Evolutionary conservation across 176 grass and related monocot species (phyloP), one percentile per base, ranked within the genome.

Genomic region (Elaeis guineensis): DNA sequence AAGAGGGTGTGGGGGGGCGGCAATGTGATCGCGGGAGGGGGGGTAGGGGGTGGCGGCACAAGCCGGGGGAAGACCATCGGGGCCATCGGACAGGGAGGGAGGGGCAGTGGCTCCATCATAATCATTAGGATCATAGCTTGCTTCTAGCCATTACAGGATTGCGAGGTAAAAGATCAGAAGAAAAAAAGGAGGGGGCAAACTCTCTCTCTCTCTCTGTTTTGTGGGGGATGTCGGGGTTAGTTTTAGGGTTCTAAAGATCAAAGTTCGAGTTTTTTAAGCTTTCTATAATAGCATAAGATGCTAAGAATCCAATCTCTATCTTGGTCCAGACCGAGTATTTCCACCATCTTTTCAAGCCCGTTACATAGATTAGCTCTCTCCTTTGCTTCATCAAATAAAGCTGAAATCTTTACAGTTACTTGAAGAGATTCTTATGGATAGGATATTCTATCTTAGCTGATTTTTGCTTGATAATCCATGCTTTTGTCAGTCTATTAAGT

Each of bases 291-390:
- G 35, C 2, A 39, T 39, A 39, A 39, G 35, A 39, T 39, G 9
- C 1, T 39, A 11, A 12, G 35, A 9, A 44, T 44, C 35, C 11
- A 12, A 44, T 44, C 9, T 44, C 9, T 44, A 2, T 44, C 35
- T 44, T 44, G 9, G 9, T 44, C 0, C 67, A 96, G 92, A 87
- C 87, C 8, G 87, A 96, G 65, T 96, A 96, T 55, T 96, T 90
- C 75, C 92, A 86, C 16, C 87, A 96, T 65, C 92, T 96, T 58
- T 83, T 96, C 29, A 90, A 96, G 76, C 92, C 92, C 0, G 92
- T 96, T 21, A 96, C 78, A 87, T 96, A 96, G 87, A 71, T 75
- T 55, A 54, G 22, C 71, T 67, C 17, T 44, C 65, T 66, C 6
- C 78, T 52, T 57, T 4, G 28, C 55, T 78, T 58, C n/a, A 65